A percentile compares a stretch with the other conserved stretches of the same genome.
Conservation (phyloP, 2,329 filamentous ascomycete genomes). For the Colletotrichum sojae region DNA sequence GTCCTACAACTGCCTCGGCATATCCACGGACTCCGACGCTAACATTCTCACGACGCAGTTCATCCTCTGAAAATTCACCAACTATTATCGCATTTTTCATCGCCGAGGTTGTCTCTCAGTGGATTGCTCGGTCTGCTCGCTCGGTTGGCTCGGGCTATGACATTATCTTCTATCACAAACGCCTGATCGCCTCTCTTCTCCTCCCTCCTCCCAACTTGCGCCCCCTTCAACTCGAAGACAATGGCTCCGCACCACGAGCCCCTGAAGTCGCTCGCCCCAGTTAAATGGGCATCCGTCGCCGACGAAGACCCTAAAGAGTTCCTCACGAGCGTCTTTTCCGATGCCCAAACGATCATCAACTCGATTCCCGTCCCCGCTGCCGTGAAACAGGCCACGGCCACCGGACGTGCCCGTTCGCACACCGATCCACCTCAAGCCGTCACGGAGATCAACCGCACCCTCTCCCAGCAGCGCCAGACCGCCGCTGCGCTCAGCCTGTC, state of each 20-base stretch:
- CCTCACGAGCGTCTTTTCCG: constrained; percentile 72
- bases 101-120: not conserved
- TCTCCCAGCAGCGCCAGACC: constrained; percentile 51
- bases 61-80: not conserved
- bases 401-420: constrained; percentile 67
- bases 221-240: not conserved
- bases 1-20: constrained; percentile 5
- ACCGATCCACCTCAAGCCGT: constrained; percentile 67
- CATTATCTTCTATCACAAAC: constrained; percentile 17
- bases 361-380: constrained; percentile 73
- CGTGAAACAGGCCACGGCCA: constrained; percentile 56
- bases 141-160: constrained; percentile 31
- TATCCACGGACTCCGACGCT: constrained; percentile 16
- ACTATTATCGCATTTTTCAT: not conserved
- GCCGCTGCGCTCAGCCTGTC: constrained; percentile 64
- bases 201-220: not conserved
- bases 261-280: constrained; percentile 68
- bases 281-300: constrained; percentile 64
- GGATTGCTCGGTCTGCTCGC: constrained; percentile 8
- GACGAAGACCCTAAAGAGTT: constrained; percentile 66
- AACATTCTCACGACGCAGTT: not conserved
- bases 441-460: constrained; percentile 66
- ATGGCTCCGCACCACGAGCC: constrained; percentile 74
- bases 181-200: constrained; percentile 5
- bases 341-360: constrained; percentile 80